Evolutionary conservation across 148 eudicot genomes (phyloP).

Genomic region (Simmondsia chinensis): DNA sequence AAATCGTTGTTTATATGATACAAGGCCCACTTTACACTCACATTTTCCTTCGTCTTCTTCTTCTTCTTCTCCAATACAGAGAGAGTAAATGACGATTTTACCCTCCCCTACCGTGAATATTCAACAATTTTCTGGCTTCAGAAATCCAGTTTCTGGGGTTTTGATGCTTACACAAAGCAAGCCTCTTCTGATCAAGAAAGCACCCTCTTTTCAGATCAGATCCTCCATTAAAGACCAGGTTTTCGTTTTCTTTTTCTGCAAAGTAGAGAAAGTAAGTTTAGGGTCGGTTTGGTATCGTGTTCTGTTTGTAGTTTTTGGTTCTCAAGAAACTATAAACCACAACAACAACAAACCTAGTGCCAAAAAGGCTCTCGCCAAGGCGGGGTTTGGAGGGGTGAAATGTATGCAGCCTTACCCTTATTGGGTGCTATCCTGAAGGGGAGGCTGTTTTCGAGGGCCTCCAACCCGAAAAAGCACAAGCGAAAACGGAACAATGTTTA

Average conservation of each 20-base stretch:
- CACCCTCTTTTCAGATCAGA: slow-evolving; percentile 27
- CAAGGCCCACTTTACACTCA: slow-evolving; percentile 1
- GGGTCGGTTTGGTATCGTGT: too few species aligned
- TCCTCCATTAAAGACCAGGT: slow-evolving; percentile 48
- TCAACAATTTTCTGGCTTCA: slow-evolving; percentile 18
- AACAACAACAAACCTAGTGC: too few species aligned
- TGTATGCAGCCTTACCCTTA: too few species aligned
- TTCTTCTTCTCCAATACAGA: slow-evolving; percentile 3
- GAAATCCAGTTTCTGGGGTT: slow-evolving; percentile 13
- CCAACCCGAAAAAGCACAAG: too few species aligned
- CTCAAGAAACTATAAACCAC: too few species aligned
- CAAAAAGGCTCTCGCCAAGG: too few species aligned
- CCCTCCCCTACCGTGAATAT: slow-evolving; percentile 18
- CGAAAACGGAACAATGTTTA: too few species aligned
- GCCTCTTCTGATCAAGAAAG: slow-evolving; percentile 23
- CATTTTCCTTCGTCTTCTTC: slow-evolving; percentile 1
- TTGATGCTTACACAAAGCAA: slow-evolving; percentile 21
- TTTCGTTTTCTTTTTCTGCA: not conserved
- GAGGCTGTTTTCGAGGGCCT: too few species aligned
- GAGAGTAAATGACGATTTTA: slow-evolving; percentile 28
- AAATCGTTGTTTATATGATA: not conserved
- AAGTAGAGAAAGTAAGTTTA: too few species aligned
- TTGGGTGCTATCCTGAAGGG: too few species aligned
- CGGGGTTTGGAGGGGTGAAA: too few species aligned
- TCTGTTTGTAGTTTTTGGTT: too few species aligned